phyloP scores from a whole-genome alignment of 2,329 filamentous ascomycete species.

The Teratosphaeria pseudoeucalypti region DNA sequence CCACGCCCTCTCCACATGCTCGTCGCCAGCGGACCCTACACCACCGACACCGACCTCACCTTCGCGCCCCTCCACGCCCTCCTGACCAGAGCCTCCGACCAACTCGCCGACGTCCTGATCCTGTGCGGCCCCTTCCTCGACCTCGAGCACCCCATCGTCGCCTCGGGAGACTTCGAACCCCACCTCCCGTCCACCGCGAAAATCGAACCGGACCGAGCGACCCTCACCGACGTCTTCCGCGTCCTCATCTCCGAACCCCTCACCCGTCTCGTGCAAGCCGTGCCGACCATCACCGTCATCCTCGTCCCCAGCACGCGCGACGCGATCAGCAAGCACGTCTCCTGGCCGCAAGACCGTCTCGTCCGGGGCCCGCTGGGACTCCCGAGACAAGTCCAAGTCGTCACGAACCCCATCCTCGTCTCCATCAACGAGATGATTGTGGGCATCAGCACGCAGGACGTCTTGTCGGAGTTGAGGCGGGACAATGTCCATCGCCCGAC shows the following conservation, averaged over 20 bases:
- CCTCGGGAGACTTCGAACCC: constrained; percentile 39
- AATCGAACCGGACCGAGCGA: constrained; percentile 57
- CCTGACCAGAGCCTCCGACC: constrained; percentile 64
- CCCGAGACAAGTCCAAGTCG: constrained; percentile 62
- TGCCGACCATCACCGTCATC: constrained; percentile 72
- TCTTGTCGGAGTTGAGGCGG: constrained; percentile 59
- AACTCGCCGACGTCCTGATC: constrained; percentile 66
- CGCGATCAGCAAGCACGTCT: constrained; percentile 69
- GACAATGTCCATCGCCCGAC: constrained; percentile 60
- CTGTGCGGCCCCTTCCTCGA: constrained; percentile 85
- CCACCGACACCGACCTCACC: constrained; percentile 80
- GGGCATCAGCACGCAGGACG: constrained; percentile 73
- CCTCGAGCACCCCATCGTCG: constrained; percentile 78
- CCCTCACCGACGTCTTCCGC: constrained; percentile 73
- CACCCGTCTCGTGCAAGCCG: constrained; percentile 55
- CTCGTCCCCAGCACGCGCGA: constrained; percentile 77
- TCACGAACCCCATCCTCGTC: constrained; percentile 85
- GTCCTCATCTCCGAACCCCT: constrained; percentile 66
- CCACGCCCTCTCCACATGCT: constrained; percentile 63
- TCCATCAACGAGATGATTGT: constrained; percentile 79
- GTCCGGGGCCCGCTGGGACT: constrained; percentile 62
- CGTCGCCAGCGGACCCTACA: constrained; percentile 79
- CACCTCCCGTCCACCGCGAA: constrained; percentile 32
- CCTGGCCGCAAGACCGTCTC: constrained; percentile 73
- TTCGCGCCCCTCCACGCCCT: constrained; percentile 79